phyloP scores from a whole-genome alignment of 1,284 basidiomycete genomes.

The Psilocybe mexicana region DNA sequence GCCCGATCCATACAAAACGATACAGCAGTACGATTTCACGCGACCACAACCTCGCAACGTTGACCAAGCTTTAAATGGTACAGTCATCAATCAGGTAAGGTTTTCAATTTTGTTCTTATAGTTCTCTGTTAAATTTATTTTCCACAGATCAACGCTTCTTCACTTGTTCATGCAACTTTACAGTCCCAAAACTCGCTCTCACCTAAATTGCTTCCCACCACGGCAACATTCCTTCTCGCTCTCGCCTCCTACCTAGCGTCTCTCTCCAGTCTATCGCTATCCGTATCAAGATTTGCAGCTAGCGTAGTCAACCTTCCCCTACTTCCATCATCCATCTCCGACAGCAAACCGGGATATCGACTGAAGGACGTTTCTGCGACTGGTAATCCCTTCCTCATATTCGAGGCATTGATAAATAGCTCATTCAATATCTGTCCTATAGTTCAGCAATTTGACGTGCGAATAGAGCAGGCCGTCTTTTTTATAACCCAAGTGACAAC shows the following conservation, averaged over 20 bases:
- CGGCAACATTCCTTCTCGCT: slow-evolving; percentile 23
- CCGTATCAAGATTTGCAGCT: slow-evolving; percentile 14
- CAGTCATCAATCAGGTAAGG: slow-evolving; percentile 31
- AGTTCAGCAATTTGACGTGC: slow-evolving; percentile 53
- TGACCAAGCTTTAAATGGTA: slow-evolving; percentile 25
- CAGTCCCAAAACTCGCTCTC: background rate
- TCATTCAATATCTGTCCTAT: background rate
- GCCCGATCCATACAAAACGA: slow-evolving; percentile 16
- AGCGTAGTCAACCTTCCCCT: slow-evolving; percentile 16
- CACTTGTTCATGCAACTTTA: slow-evolving; percentile 16
- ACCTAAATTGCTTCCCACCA: slow-evolving; percentile 24
- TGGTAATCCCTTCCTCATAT: slow-evolving; percentile 23
- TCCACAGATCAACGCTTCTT: slow-evolving; percentile 18
- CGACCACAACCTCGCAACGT: slow-evolving; percentile 11
- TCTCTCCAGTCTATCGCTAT: slow-evolving; percentile 17
- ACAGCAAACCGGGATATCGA: slow-evolving; percentile 5
- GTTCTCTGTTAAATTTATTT: too few species aligned
- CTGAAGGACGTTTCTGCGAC: slow-evolving; percentile 41
- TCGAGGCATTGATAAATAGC: background rate
- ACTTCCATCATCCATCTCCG: slow-evolving; percentile 10
- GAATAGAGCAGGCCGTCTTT: slow-evolving; percentile 44
- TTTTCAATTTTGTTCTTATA: too few species aligned
- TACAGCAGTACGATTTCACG: slow-evolving; percentile 34
- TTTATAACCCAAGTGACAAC: slow-evolving; percentile 38
- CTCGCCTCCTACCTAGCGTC: slow-evolving; percentile 21